phyloP scores from a whole-genome alignment of 192 early-diverging fungal genomes.

The Chytriomyces confervae region DNA sequence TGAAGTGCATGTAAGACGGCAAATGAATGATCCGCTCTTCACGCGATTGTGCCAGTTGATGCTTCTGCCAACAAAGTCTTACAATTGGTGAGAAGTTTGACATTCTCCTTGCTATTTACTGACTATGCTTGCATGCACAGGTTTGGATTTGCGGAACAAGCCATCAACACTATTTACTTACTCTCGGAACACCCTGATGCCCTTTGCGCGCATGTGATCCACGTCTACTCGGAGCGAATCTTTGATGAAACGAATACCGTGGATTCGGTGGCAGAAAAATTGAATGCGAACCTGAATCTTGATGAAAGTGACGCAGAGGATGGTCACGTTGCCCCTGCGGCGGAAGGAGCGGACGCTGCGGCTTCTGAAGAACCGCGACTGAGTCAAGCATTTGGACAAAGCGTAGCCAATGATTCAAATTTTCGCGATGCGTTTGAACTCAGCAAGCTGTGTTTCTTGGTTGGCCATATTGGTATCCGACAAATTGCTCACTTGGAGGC shows the following conservation, averaged over 20 bases:
- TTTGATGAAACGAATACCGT: conserved; percentile 51
- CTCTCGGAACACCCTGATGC: conserved; percentile 90
- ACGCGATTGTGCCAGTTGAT: conserved; percentile 56
- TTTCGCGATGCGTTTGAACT: conserved; percentile 72
- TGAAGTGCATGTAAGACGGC: conserved; percentile 45
- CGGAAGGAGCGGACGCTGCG: conserved; percentile 6
- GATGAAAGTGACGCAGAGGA: conserved; percentile 28
- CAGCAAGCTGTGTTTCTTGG: conserved; percentile 85
- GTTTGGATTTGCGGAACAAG: conserved; percentile 94
- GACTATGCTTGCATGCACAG: conserved; percentile 45
- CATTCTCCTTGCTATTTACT: neutral
- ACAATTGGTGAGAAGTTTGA: conserved; percentile 22
- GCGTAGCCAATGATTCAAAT: neutral
- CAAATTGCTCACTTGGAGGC: conserved; percentile 95
- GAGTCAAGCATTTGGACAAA: neutral
- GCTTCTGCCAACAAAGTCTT: conserved; percentile 38
- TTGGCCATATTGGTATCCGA: conserved; percentile 96
- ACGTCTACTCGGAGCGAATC: conserved; percentile 66
- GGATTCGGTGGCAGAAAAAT: conserved; percentile 26
- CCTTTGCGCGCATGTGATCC: conserved; percentile 79
- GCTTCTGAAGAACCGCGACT: conserved; percentile 41
- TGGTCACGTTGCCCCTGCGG: conserved; percentile 4
- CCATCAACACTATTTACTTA: conserved; percentile 88
- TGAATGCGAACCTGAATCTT: conserved; percentile 32
- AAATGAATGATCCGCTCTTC: conserved; percentile 65